Evolutionary conservation across 768 basidiomycete genomes (phyloP).

Genomic region (Hirschioporus abietinus): DNA sequence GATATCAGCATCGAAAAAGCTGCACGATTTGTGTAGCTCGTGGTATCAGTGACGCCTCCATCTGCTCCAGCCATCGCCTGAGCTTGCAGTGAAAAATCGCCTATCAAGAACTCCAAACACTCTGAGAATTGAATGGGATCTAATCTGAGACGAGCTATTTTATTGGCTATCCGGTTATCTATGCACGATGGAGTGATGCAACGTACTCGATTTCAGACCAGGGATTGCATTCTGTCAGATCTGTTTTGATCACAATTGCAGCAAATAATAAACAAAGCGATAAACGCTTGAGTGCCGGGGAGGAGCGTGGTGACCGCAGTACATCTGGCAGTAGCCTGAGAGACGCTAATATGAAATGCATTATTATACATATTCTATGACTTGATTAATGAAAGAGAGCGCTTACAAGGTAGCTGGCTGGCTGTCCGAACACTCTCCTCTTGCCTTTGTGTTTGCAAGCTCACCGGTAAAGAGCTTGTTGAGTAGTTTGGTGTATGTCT

Average conservation of each 20-base stretch:
- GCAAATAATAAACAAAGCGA: conserved; percentile 52
- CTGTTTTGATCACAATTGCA: conserved; percentile 46
- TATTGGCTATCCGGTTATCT: not conserved
- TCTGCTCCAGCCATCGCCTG: conserved; percentile 11
- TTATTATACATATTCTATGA: not conserved
- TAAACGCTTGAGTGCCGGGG: conserved; percentile 57
- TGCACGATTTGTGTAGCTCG: conserved; percentile 21
- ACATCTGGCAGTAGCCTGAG: conserved; percentile 49
- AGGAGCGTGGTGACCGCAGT: conserved; percentile 44
- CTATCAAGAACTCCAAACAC: conserved; percentile 9
- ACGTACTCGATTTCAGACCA: conserved; percentile 21
- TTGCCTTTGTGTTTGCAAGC: conserved; percentile 37
- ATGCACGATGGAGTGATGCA: not conserved
- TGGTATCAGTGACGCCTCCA: not conserved
- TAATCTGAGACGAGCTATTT: not conserved
- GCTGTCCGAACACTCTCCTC: conserved; percentile 54
- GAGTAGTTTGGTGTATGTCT: conserved; percentile 8
- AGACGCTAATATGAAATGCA: conserved; percentile 12
- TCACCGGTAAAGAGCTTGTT: conserved; percentile 13
- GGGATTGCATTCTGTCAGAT: conserved; percentile 25
- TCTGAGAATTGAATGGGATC: not conserved
- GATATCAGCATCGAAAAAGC: conserved; percentile 30
- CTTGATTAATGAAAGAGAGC: not conserved
- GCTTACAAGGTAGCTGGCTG: conserved; percentile 61
- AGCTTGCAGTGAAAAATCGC: conserved; percentile 11